A percentile compares a stretch with the other conserved stretches of the same genome.
Evolutionary conservation across 2,329 filamentous ascomycete genomes (phyloP).

Genomic region (Apiospora phragmitis): DNA sequence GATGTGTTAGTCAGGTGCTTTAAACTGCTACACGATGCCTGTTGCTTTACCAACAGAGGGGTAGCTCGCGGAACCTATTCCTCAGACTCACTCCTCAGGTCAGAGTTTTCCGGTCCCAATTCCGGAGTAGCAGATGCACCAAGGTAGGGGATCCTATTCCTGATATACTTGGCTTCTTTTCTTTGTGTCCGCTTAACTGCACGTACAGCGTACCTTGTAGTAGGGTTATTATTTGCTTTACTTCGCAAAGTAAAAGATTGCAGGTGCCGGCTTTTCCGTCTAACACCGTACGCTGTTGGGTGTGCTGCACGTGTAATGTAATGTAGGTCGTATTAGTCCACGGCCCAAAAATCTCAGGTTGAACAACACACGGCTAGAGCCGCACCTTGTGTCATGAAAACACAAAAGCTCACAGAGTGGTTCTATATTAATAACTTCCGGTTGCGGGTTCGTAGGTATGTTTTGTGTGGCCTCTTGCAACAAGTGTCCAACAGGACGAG

Average conservation of each 20-base stretch:
- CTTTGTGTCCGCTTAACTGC: background rate
- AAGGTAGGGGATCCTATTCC: background rate
- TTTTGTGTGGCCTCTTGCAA: background rate
- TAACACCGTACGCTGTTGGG: background rate
- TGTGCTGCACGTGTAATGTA: background rate
- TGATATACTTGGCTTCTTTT: background rate
- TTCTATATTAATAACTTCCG: background rate
- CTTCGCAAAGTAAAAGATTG: background rate
- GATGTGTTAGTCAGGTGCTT: background rate
- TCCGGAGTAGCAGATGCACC: background rate
- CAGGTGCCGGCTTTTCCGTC: constrained; percentile 1
- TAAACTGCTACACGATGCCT: background rate
- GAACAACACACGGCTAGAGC: constrained; percentile 8
- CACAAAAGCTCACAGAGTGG: background rate
- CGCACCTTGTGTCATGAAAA: background rate
- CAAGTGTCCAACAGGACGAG: background rate
- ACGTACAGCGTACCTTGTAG: background rate
- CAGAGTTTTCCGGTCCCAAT: background rate
- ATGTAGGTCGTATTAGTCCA: background rate
- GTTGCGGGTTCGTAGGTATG: background rate
- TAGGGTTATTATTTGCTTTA: background rate
- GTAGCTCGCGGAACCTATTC: constrained; percentile 1
- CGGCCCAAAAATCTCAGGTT: background rate
- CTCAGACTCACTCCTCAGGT: background rate
- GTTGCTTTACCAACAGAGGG: constrained; percentile 8